Percentiles rank a stretch among this genome's conserved stretches.
Evolutionary conservation across 495 filamentous ascomycete genomes (phyloP).

Genomic region (Apiosordaria backusii): DNA sequence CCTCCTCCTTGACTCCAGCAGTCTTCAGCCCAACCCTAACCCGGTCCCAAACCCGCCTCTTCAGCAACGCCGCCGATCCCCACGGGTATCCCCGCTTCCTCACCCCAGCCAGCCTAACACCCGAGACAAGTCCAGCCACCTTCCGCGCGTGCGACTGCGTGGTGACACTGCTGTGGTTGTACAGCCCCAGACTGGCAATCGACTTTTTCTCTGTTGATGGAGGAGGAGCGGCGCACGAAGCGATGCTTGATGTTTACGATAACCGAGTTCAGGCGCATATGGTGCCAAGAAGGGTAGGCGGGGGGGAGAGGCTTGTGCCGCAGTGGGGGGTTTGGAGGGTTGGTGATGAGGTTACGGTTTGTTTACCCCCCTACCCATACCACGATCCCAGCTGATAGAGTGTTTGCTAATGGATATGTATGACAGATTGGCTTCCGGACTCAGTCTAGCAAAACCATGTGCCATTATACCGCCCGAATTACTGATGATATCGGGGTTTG

Average conservation of each 20-base stretch:
- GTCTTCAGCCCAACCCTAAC: neutral
- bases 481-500: neutral
- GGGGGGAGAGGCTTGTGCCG: neutral
- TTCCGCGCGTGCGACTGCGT: neutral
- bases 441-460: neutral
- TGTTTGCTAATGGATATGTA: neutral
- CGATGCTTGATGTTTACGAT: neutral
- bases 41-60: neutral
- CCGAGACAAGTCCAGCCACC: neutral
- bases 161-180: neutral
- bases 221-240: too few relatives aligned
- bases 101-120: neutral
- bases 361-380: neutral
- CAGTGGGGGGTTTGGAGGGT: neutral
- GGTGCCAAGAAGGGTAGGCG: neutral
- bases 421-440: neutral
- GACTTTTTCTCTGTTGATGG: neutral
- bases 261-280: neutral
- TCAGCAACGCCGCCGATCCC: neutral
- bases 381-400: neutral
- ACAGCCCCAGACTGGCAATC: neutral
- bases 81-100: neutral
- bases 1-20: neutral
- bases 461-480: neutral
- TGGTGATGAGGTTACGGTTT: neutral